These are phyloP conservation scores for Trypanosoma melophagium DNA, from an alignment of 208 protist genomes.

Conservation along the genomic window DNA sequence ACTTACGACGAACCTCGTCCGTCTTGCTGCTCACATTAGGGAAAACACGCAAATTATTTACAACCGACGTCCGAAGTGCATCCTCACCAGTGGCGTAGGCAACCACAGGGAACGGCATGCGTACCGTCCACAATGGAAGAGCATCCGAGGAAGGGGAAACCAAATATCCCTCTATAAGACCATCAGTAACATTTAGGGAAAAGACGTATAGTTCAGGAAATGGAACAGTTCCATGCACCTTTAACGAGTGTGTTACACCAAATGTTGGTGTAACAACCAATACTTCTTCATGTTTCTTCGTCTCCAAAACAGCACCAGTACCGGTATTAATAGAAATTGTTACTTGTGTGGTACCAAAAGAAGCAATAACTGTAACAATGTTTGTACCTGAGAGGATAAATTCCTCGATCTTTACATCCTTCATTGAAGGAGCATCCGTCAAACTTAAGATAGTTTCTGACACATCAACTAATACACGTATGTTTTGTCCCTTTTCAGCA, in stretches of 20 bases:
- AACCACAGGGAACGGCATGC: slow-evolving; percentile 62
- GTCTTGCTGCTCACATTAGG: slow-evolving; percentile 59
- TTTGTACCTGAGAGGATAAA: slow-evolving; percentile 25
- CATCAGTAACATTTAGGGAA: slow-evolving; percentile 34
- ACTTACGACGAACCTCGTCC: slow-evolving; percentile 84
- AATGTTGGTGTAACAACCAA: slow-evolving; percentile 40
- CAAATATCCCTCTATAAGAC: slow-evolving; percentile 59
- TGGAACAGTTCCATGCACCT: slow-evolving; percentile 33
- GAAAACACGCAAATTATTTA: slow-evolving; percentile 79
- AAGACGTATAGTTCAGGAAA: slow-evolving; percentile 40
- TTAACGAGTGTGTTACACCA: slow-evolving; percentile 39
- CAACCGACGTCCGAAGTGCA: slow-evolving; percentile 43
- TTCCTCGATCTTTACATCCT: slow-evolving; percentile 40
- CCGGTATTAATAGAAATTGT: slow-evolving; percentile 28
- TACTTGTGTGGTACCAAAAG: slow-evolving; percentile 17
- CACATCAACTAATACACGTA: slow-evolving; percentile 63
- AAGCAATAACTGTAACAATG: slow-evolving; percentile 20
- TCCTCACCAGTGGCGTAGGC: slow-evolving; percentile 68
- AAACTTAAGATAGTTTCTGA: slow-evolving; percentile 35
- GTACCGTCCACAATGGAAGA: slow-evolving; percentile 57
- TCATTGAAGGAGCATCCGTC: slow-evolving; percentile 43
- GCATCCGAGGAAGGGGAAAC: slow-evolving; percentile 31
- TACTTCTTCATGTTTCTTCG: slow-evolving; percentile 23
- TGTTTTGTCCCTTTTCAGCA: slow-evolving; percentile 41
- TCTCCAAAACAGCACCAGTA: slow-evolving; percentile 20